Percentiles rank a stretch among this genome's conserved stretches.
Conservation (phyloP, 176 grass and related monocot species). For the Luzula sylvatica region DNA sequence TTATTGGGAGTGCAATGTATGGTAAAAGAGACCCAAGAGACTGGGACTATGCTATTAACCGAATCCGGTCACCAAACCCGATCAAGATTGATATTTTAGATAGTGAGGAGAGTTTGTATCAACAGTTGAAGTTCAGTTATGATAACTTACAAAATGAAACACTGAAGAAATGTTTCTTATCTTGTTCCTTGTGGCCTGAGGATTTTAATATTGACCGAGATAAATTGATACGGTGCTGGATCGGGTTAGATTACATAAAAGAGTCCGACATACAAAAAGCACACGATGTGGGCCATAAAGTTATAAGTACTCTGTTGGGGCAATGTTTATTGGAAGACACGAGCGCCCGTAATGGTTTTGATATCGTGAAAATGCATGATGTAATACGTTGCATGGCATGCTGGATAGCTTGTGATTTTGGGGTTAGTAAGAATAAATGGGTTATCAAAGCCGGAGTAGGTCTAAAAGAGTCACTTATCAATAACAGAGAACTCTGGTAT, state of each 20-base stretch:
- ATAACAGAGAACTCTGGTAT: neutral
- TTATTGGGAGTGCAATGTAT: slow-evolving; percentile 19
- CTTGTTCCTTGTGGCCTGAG: slow-evolving; percentile 20
- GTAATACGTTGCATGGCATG: slow-evolving; percentile 19
- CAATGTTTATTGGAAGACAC: neutral
- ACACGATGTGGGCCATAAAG: neutral
- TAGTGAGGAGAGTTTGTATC: slow-evolving; percentile 3
- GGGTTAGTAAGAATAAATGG: slow-evolving; percentile 23
- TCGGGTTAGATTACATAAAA: slow-evolving; percentile 25
- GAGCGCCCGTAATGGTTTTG: neutral
- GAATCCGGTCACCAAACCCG: neutral
- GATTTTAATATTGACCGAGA: neutral
- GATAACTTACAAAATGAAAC: slow-evolving; percentile 11
- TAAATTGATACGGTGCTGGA: slow-evolving; percentile 26
- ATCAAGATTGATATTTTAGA: neutral
- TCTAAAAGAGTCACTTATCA: neutral
- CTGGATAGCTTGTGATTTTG: slow-evolving; percentile 24
- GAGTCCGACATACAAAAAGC: neutral
- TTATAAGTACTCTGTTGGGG: slow-evolving; percentile 18
- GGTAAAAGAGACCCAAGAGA: neutral
- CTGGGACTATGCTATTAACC: slow-evolving; percentile 15
- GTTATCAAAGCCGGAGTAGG: slow-evolving; percentile 8
- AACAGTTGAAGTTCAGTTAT: slow-evolving; percentile 27
- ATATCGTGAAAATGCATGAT: slow-evolving; percentile 23
- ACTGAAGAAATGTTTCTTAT: slow-evolving; percentile 18